Evolutionary conservation across 176 grass and related monocot species (phyloP).

Genomic region (Otatea glauca): DNA sequence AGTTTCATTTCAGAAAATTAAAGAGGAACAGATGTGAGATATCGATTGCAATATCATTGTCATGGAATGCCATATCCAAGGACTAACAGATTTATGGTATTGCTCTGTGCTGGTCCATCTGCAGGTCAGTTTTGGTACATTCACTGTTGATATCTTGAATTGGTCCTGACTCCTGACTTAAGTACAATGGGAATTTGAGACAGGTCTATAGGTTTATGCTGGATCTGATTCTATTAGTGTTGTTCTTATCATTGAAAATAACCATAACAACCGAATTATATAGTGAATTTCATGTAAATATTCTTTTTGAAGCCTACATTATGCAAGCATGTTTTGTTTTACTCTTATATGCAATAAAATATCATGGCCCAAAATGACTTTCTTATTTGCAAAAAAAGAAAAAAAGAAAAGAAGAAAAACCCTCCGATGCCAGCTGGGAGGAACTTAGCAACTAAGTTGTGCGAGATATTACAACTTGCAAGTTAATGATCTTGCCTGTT

Average conservation of each 20-base stretch:
- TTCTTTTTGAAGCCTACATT: neutral
- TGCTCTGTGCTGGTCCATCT: conserved; percentile 2
- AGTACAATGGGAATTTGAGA: conserved; percentile 9
- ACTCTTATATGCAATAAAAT: neutral
- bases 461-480: neutral
- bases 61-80: conserved; percentile 27
- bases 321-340: neutral
- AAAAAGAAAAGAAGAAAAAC: too few species aligned
- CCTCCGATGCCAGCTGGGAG: neutral
- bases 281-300: neutral
- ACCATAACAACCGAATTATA: neutral
- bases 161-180: neutral
- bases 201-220: conserved; percentile 13
- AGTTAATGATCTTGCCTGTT: neutral
- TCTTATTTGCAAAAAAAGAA: neutral
- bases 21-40: conserved; percentile 24
- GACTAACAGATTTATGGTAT: conserved; percentile 2
- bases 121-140: neutral
- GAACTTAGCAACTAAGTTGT: neutral
- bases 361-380: neutral
- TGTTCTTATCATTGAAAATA: conserved; percentile 22
- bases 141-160: conserved; percentile 27
- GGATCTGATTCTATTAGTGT: conserved; percentile 1
- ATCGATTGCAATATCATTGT: conserved; percentile 45
- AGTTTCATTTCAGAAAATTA: conserved; percentile 38